Base-by-base conservation (phyloP, 2,329 filamentous ascomycete species). In the Cytospora mali region DNA sequence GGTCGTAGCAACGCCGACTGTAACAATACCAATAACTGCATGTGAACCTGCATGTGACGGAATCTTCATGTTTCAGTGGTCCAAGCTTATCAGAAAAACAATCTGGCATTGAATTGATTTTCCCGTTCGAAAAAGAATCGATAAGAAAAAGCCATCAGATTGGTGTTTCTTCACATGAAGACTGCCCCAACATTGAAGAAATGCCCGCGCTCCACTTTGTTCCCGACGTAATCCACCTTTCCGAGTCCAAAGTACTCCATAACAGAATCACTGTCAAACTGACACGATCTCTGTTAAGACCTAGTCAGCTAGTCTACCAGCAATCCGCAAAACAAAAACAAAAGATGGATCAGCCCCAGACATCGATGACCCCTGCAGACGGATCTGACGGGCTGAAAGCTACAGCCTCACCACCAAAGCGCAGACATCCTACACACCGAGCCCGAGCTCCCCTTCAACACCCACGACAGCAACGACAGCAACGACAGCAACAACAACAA, bases 401-500 rank as follows among this genome's bases (percentile, higher is more conserved):
- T 46, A 13, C n/a, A 46, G 42, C 42, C 39, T 46, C 39, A 18
- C 39, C n/a, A n/a, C 42, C 42, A 4, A 46, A 13, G 9, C 21
- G 42, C 10, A 46, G 18, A 21, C 21, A 23, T 21, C 51, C 80
- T 79, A 60, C 79, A 70, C 51, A 71, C 78, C 62, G 75, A 80
- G 66, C 75, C 75, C 50, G 74, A 77, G 53, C 74, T 4, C 33
- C 39, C 6, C 35, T 87, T 69, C 82, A 83, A 53, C 81, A 80
- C 62, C 80, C 72, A 48, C 71, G 78, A 64, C 75, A 81, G 64
- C 76, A 77, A 54, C 75, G 77, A 53, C 75, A 70, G 61, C 72
- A 60, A 66, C 71, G 74, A 77, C 62, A 71, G 64, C 69, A 71
- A 62, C 70, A 70, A 48, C 62, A 69, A 46, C 59, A 55, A 61